Conservation (phyloP, 805 yeast genomes). For the Kuraishia hungarica region DNA sequence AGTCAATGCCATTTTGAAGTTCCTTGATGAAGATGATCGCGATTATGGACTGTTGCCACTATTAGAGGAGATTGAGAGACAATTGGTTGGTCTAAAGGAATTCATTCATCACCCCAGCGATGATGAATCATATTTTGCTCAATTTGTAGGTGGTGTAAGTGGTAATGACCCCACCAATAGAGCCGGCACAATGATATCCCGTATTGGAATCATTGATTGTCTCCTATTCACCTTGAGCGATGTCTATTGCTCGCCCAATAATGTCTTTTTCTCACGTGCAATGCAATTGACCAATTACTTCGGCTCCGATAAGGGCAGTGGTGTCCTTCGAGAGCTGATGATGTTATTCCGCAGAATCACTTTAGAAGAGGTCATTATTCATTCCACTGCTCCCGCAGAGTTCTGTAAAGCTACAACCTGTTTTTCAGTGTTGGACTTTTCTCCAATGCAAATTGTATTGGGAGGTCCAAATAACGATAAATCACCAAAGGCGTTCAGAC, state of each 20-base stretch:
- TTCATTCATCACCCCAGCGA: conserved; percentile 21
- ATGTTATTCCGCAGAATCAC: conserved; percentile 40
- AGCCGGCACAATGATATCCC: conserved; percentile 26
- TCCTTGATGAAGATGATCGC: conserved; percentile 46
- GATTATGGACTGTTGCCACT: conserved; percentile 32
- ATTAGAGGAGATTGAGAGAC: conserved; percentile 7
- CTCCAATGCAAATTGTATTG: conserved; percentile 34
- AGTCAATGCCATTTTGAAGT: conserved; percentile 43
- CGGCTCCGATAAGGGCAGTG: conserved; percentile 31
- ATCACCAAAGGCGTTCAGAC: conserved; percentile 22
- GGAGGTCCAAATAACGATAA: conserved; percentile 29
- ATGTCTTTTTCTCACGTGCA: conserved; percentile 37
- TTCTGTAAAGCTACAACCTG: conserved; percentile 37
- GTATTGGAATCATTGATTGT: conserved; percentile 31
- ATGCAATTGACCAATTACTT: conserved; percentile 31
- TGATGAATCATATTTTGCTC: conserved; percentile 27
- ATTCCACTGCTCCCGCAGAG: conserved; percentile 36
- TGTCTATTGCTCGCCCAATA: conserved; percentile 45
- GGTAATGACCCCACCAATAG: conserved; percentile 11
- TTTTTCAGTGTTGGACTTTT: conserved; percentile 22
- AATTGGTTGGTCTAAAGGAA: conserved; percentile 11
- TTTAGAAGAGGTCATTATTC: conserved; percentile 48
- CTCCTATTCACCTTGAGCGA: conserved; percentile 45
- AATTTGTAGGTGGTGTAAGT: no score
- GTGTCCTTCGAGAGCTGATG: conserved; percentile 32